Evolutionary conservation across 2,329 filamentous ascomycete genomes (phyloP).

Genomic region (Onygena corvina): DNA sequence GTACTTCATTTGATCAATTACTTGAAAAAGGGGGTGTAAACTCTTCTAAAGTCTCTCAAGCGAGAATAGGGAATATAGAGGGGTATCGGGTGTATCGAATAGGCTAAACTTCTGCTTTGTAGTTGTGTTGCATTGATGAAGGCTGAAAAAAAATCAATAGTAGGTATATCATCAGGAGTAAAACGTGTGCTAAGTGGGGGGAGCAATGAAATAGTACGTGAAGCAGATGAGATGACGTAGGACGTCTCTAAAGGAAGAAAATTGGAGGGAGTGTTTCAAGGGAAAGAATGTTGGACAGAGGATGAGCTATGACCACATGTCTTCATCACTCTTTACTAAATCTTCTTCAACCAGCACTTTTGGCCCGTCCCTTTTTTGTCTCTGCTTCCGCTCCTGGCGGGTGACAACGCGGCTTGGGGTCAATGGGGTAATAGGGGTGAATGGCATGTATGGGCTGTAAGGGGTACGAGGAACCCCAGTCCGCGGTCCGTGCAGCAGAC

Average conservation of each 20-base stretch:
- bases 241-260: neutral
- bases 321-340: conserved; percentile 34
- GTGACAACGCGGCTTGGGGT: conserved; percentile 37
- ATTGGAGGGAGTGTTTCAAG: neutral
- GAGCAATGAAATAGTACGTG: neutral
- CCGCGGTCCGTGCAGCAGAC: conserved; percentile 28
- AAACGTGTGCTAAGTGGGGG: neutral
- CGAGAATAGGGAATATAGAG: too few species aligned
- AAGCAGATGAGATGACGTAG: neutral
- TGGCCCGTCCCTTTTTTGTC: conserved; percentile 33
- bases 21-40: too few species aligned
- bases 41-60: too few species aligned
- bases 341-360: conserved; percentile 38
- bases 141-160: too few species aligned
- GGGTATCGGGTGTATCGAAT: too few species aligned
- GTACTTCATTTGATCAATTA: too few species aligned
- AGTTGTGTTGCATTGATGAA: too few species aligned
- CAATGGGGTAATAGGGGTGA: conserved; percentile 39
- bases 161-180: neutral
- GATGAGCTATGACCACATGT: conserved; percentile 29
- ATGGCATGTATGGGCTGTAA: conserved; percentile 42
- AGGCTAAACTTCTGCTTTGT: too few species aligned
- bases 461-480: conserved; percentile 38
- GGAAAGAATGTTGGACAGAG: neutral
- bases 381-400: conserved; percentile 33